These are phyloP conservation scores for Gossypium schwendimanii DNA, from an alignment of 441 rosid species.

Conservation along the genomic window DNA sequence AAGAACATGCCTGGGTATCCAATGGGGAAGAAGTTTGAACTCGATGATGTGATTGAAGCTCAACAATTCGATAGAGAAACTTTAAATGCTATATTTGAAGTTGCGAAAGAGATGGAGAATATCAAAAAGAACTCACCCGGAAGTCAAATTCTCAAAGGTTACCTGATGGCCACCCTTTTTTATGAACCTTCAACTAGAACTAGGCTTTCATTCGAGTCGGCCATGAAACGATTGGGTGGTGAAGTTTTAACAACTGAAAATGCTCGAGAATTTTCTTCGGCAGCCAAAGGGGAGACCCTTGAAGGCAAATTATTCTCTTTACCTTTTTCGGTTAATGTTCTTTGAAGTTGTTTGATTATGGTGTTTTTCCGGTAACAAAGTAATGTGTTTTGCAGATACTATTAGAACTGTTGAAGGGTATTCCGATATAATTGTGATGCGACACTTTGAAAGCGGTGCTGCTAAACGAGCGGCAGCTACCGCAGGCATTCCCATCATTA, in stretches of 20 bases:
- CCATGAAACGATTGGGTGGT: constrained; percentile 92
- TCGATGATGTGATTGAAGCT: constrained; percentile 81
- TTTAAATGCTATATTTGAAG: constrained; percentile 68
- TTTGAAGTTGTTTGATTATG: background rate
- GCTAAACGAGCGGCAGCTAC: constrained; percentile 85
- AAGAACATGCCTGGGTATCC: constrained; percentile 22
- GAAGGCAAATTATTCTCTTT: constrained; percentile 48
- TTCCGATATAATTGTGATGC: constrained; percentile 84
- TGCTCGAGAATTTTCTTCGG: constrained; percentile 92
- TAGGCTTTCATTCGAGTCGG: constrained; percentile 92
- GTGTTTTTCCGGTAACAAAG: background rate
- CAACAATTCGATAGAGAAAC: constrained; percentile 81
- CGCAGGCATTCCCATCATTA: constrained; percentile 76
- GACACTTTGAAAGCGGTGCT: constrained; percentile 96
- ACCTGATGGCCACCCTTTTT: constrained; percentile 87
- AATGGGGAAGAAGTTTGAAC: constrained; percentile 57
- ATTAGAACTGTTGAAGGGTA: constrained; percentile 93
- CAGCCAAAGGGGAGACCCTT: constrained; percentile 96
- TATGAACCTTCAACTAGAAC: constrained; percentile 98
- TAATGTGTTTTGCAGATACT: constrained; percentile 50
- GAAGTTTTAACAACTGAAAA: constrained; percentile 96
- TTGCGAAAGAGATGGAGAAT: constrained; percentile 78
- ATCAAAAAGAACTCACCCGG: constrained; percentile 64
- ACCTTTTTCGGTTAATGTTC: background rate
- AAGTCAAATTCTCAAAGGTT: constrained; percentile 79